Evolutionary conservation across 192 early-diverging fungal species (phyloP).

Genomic region (Linnemannia exigua): DNA sequence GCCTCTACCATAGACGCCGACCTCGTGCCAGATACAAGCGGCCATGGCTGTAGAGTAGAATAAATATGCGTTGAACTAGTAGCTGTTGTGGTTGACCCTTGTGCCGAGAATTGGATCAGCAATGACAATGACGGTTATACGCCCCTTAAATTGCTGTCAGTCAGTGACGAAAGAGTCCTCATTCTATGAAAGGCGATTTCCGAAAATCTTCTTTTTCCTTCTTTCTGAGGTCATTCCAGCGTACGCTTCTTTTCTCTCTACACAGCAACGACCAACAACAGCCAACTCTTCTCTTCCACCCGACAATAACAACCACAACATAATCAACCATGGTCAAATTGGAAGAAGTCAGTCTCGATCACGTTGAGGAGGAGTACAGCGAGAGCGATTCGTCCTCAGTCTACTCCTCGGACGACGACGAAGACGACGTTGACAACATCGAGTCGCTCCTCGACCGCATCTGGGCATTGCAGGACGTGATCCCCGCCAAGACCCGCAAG

Average conservation of each 20-base stretch:
- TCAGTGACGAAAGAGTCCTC: neutral
- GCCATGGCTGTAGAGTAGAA: neutral
- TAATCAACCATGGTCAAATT: constrained; percentile 61
- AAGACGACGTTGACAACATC: constrained; percentile 67
- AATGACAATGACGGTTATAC: neutral
- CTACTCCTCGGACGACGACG: constrained; percentile 74
- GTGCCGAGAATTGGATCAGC: neutral
- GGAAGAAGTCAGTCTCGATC: constrained; percentile 65
- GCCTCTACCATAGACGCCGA: constrained; percentile 70
- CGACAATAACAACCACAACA: neutral
- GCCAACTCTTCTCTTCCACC: neutral
- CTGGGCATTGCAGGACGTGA: constrained; percentile 86
- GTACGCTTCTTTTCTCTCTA: neutral
- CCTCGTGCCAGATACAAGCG: neutral
- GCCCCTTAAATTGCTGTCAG: neutral
- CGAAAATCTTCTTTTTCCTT: constrained; percentile 11
- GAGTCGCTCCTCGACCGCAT: constrained; percentile 89
- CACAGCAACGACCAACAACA: neutral
- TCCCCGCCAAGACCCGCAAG: constrained; percentile 81
- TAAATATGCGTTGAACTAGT: neutral
- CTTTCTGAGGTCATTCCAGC: neutral
- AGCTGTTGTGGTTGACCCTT: neutral
- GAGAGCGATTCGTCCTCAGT: constrained; percentile 71
- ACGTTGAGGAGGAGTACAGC: constrained; percentile 60
- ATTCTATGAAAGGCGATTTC: neutral